A percentile compares a stretch with the other conserved stretches of the same genome.
phyloP scores from a whole-genome alignment of 306 rosid species.

The Casuarina equisetifolia region DNA sequence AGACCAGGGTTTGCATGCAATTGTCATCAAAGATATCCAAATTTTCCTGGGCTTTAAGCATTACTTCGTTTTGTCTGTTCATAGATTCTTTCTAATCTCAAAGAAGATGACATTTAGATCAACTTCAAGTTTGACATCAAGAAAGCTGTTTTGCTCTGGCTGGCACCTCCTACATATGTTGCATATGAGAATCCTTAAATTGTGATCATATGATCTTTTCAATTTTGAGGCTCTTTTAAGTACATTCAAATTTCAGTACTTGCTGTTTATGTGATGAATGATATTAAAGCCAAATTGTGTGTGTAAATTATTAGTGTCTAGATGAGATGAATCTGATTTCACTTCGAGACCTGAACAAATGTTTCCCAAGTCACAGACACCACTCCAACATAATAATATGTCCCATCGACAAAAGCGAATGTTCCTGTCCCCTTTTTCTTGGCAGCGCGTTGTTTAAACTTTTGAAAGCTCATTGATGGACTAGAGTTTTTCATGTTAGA shows the following conservation, averaged over 20 bases:
- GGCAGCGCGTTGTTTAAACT: too few species aligned
- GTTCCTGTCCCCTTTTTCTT: too few species aligned
- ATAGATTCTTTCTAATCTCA: constrained; percentile 64
- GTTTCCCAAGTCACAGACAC: too few species aligned
- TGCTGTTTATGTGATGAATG: neutral
- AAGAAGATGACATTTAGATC: constrained; percentile 21
- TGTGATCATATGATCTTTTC: neutral
- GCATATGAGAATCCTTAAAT: neutral
- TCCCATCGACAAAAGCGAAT: too few species aligned
- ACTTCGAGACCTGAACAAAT: too few species aligned
- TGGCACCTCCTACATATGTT: neutral
- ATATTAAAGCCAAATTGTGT: neutral
- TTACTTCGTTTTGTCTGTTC: constrained; percentile 12
- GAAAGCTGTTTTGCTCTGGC: neutral
- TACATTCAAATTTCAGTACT: neutral
- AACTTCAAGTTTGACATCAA: neutral
- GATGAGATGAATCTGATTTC: too few species aligned
- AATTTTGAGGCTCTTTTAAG: neutral
- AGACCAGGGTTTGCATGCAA: neutral
- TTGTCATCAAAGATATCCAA: constrained; percentile 15
- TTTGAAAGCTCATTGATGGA: too few species aligned
- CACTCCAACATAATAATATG: too few species aligned
- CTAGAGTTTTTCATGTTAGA: too few species aligned
- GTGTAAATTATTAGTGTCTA: too few species aligned
- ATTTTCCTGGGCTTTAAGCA: neutral